Conservation (phyloP, 768 basidiomycete species). For the Lactifluus echinatus region DNA sequence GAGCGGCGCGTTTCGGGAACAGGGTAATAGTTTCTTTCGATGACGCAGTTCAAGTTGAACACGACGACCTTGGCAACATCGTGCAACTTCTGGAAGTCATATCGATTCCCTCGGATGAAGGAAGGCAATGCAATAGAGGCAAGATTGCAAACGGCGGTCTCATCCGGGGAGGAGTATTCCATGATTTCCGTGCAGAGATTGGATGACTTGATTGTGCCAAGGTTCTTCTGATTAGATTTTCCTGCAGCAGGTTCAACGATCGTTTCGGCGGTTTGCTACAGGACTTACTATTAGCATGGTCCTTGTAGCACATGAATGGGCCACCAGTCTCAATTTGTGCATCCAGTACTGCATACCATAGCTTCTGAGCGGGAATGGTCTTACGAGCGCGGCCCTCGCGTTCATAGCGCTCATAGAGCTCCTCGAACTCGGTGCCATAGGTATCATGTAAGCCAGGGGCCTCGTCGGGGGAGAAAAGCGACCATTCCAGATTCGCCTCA, state of each 20-base stretch:
- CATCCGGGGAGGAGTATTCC: constrained; percentile 95
- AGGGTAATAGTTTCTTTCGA: constrained; percentile 94
- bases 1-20: constrained; percentile 84
- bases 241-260: constrained; percentile 33
- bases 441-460: constrained; percentile 86
- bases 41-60: constrained; percentile 88
- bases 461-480: constrained; percentile 96
- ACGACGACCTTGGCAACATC: constrained; percentile 90
- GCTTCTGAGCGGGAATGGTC: constrained; percentile 87
- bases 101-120: constrained; percentile 72
- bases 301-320: constrained; percentile 99
- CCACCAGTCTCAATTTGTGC: constrained; percentile 97
- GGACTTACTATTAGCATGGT: constrained; percentile 77
- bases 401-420: constrained; percentile 80
- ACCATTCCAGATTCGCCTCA: constrained; percentile 83
- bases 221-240: constrained; percentile 97
- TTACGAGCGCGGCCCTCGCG: constrained; percentile 79
- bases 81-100: constrained; percentile 94
- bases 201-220: constrained; percentile 98
- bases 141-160: constrained; percentile 97
- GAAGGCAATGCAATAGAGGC: constrained; percentile 94
- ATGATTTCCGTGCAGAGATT: constrained; percentile 99
- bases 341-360: constrained; percentile 97
- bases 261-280: neutral
- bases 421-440: constrained; percentile 84